A percentile compares a stretch with the other conserved stretches of the same genome.
Evolutionary conservation across 805 yeast species (phyloP).

Genomic region (Tetrapisispora arboricola): DNA sequence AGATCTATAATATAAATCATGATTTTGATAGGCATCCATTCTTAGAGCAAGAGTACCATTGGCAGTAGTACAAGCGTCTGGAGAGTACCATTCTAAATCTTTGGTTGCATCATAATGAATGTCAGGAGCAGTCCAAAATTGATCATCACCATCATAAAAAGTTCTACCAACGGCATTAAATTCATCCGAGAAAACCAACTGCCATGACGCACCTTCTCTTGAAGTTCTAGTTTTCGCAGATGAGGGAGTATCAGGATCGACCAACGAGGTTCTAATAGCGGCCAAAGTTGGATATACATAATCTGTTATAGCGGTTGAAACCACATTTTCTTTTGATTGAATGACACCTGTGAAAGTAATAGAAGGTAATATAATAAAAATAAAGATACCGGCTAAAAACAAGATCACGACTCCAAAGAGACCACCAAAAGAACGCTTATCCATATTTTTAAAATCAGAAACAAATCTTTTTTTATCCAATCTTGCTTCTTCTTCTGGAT

Average conservation of each 20-base stretch:
- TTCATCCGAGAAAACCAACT: slow-evolving; percentile 81
- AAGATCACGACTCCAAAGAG: slow-evolving; percentile 43
- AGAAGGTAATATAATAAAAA: slow-evolving; percentile 75
- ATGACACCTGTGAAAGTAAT: slow-evolving; percentile 71
- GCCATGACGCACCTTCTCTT: slow-evolving; percentile 57
- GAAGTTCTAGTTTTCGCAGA: slow-evolving; percentile 41
- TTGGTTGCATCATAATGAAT: slow-evolving; percentile 76
- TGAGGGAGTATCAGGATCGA: slow-evolving; percentile 56
- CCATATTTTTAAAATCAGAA: slow-evolving; percentile 57
- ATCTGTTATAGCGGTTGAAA: slow-evolving; percentile 30
- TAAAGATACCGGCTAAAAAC: slow-evolving; percentile 46
- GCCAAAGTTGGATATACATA: slow-evolving; percentile 43
- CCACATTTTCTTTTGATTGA: slow-evolving; percentile 6
- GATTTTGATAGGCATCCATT: slow-evolving; percentile 77
- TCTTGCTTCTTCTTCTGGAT: slow-evolving; percentile 84
- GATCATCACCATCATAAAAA: slow-evolving; percentile 85
- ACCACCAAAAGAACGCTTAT: slow-evolving; percentile 52
- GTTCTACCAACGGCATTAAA: slow-evolving; percentile 84
- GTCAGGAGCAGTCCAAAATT: slow-evolving; percentile 80
- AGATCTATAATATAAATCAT: slow-evolving; percentile 70
- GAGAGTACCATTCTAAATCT: slow-evolving; percentile 92
- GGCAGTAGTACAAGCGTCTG: slow-evolving; percentile 74
- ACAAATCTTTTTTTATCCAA: slow-evolving; percentile 61
- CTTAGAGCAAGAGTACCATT: slow-evolving; percentile 61
- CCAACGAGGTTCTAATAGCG: slow-evolving; percentile 41